These are phyloP conservation scores for Verticillium nonalfalfae DNA, from an alignment of 2,329 filamentous ascomycete genomes.

Conservation along the genomic window DNA sequence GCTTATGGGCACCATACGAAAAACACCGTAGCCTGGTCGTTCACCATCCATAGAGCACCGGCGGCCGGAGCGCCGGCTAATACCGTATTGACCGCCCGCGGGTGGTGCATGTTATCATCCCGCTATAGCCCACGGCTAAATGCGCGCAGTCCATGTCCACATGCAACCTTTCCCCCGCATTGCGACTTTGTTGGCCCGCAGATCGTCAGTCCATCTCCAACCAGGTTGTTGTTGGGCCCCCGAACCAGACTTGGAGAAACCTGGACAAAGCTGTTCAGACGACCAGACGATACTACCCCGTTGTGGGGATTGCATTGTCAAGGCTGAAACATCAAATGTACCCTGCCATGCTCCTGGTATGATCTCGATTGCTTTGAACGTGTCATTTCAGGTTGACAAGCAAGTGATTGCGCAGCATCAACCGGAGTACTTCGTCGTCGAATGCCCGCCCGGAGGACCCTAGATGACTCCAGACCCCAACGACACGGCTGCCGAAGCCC, in stretches of 20 bases:
- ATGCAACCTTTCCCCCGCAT: not conserved
- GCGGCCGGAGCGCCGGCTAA: not conserved
- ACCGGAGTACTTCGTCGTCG: too few relatives aligned
- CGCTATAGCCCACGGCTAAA: not conserved
- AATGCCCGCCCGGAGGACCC: not conserved
- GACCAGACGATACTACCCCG: too few relatives aligned
- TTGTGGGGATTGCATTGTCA: too few relatives aligned
- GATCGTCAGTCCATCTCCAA: not conserved
- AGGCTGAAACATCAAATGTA: too few relatives aligned
- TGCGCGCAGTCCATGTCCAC: not conserved
- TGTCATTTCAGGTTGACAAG: too few relatives aligned
- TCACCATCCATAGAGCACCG: too few relatives aligned
- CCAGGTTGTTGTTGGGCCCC: not conserved
- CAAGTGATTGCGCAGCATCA: too few relatives aligned
- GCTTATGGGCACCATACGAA: too few relatives aligned
- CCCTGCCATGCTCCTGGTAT: too few relatives aligned
- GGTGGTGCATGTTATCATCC: not conserved
- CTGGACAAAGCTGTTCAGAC: not conserved
- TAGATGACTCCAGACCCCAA: not conserved
- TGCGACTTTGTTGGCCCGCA: not conserved
- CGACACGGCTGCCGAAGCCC: not conserved
- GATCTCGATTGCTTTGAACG: too few relatives aligned
- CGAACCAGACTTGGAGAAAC: not conserved
- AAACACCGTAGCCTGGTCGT: too few relatives aligned
- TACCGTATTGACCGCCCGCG: not conserved